A percentile compares a stretch with the other conserved stretches of the same genome.
phyloP scores from a whole-genome alignment of 2,329 filamentous ascomycete genomes.

The Monilinia laxa region DNA sequence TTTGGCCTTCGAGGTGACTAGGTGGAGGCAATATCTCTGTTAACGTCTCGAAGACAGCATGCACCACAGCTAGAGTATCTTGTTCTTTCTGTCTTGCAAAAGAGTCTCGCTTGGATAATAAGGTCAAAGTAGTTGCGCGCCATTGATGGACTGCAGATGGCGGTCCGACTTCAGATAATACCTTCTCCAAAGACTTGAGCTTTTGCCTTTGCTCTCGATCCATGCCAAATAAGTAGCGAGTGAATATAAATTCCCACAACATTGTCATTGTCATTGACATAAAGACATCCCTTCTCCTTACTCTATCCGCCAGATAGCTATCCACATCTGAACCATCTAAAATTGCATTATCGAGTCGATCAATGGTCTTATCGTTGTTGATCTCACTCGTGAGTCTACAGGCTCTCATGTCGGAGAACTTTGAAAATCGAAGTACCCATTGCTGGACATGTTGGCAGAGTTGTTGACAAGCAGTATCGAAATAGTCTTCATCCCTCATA shows the following conservation, averaged over 20 bases:
- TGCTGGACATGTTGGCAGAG: constrained; percentile 95
- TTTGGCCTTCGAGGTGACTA: constrained; percentile 73
- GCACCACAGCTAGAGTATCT: constrained; percentile 93
- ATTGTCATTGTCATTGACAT: constrained; percentile 99
- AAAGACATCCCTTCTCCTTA: constrained; percentile 88
- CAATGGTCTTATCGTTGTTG: constrained; percentile 87
- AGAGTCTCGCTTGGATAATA: constrained; percentile 76
- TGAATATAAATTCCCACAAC: constrained; percentile 99
- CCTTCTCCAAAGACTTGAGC: constrained; percentile 92
- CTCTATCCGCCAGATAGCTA: constrained; percentile 79
- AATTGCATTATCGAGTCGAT: constrained; percentile 89
- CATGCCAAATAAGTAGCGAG: constrained; percentile 97
- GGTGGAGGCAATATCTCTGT: constrained; percentile 85
- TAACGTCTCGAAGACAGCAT: constrained; percentile 83
- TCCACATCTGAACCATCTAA: constrained; percentile 94
- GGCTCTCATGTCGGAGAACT: constrained; percentile 89
- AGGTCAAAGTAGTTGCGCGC: constrained; percentile 90
- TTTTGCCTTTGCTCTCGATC: constrained; percentile 97
- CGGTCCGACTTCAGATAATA: constrained; percentile 83
- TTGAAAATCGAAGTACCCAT: constrained; percentile 97
- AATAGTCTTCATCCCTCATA: constrained; percentile 88
- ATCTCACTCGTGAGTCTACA: constrained; percentile 83
- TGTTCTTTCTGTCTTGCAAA: constrained; percentile 81
- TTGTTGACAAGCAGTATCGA: constrained; percentile 89
- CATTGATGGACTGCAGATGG: constrained; percentile 89